Conservation (phyloP, 2,329 filamentous ascomycete genomes). For the Ophiostoma sp. region DNA sequence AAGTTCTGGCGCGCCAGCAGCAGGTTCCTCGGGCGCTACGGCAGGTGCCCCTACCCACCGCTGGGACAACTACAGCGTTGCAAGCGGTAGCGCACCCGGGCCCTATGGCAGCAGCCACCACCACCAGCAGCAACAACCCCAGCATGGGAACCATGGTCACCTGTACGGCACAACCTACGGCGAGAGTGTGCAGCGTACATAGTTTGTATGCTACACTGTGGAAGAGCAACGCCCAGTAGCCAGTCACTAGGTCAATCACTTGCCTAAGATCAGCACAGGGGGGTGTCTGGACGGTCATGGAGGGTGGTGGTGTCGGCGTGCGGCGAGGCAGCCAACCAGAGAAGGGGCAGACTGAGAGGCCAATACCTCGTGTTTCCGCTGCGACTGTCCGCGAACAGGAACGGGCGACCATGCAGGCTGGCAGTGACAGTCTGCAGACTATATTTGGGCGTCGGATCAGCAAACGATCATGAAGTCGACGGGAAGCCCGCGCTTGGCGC, state of each 20-base stretch:
- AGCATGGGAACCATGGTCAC: constrained; percentile 23
- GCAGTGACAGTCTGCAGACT: not conserved
- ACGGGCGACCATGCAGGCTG: not conserved
- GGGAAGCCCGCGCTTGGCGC: not conserved
- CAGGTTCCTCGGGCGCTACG: not conserved
- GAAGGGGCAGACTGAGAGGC: not conserved
- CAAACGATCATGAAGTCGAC: not conserved
- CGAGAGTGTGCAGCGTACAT: constrained; percentile 25
- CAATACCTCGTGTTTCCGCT: not conserved
- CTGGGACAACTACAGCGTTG: constrained; percentile 26
- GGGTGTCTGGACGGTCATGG: not conserved
- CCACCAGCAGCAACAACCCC: constrained; percentile 20
- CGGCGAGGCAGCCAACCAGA: constrained; percentile 12
- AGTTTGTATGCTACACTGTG: not conserved
- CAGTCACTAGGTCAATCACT: not conserved
- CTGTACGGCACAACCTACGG: constrained; percentile 26
- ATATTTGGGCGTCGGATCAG: not conserved
- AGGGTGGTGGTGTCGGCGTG: constrained; percentile 3
- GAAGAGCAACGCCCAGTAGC: not conserved
- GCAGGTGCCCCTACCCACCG: constrained; percentile 16
- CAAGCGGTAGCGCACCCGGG: constrained; percentile 4
- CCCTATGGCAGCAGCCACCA: constrained; percentile 22
- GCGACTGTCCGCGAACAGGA: not conserved
- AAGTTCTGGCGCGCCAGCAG: constrained; percentile 5
- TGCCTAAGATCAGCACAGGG: not conserved